A percentile compares a stretch with the other conserved stretches of the same genome.
These are phyloP conservation scores for Rhizopogon sp. DNA, from an alignment of 768 basidiomycete species.

Conservation along the genomic window DNA sequence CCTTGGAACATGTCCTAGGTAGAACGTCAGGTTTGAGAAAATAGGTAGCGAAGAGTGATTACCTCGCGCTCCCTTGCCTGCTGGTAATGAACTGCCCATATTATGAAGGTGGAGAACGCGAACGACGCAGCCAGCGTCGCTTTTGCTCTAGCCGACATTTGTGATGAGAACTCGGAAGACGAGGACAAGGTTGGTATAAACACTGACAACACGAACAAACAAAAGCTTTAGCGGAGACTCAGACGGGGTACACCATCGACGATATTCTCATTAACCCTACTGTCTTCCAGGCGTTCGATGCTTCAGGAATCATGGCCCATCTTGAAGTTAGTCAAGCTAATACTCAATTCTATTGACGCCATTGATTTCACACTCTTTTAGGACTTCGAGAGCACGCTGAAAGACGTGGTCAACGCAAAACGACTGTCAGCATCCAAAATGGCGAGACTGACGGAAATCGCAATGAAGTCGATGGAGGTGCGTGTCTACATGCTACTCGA, in stretches of 20 bases:
- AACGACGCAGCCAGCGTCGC: constrained; percentile 67
- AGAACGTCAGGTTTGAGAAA: neutral
- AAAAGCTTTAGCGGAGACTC: constrained; percentile 13
- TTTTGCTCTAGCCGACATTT: constrained; percentile 69
- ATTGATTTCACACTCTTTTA: constrained; percentile 26
- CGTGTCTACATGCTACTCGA: constrained; percentile 17
- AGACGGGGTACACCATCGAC: neutral
- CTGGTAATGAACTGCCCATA: constrained; percentile 88
- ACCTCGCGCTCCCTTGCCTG: constrained; percentile 84
- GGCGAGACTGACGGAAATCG: constrained; percentile 66
- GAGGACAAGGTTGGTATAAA: neutral
- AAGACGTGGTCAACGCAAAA: constrained; percentile 78
- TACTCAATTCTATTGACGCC: neutral
- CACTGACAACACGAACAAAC: constrained; percentile 37
- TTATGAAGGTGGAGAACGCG: constrained; percentile 56
- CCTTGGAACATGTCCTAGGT: constrained; percentile 85
- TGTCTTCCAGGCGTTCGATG: constrained; percentile 15
- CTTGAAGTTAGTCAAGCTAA: constrained; percentile 30
- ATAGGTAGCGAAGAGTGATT: constrained; percentile 9
- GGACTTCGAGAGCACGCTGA: constrained; percentile 79
- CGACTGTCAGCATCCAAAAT: constrained; percentile 87
- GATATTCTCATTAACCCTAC: constrained; percentile 1
- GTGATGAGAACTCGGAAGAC: neutral
- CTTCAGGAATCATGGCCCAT: constrained; percentile 30
- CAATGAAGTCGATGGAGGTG: constrained; percentile 76